Percentiles rank a stretch among this genome's conserved stretches.
Conservation (phyloP, 345 rosid genomes). For the Anastatica hierochuntica region DNA sequence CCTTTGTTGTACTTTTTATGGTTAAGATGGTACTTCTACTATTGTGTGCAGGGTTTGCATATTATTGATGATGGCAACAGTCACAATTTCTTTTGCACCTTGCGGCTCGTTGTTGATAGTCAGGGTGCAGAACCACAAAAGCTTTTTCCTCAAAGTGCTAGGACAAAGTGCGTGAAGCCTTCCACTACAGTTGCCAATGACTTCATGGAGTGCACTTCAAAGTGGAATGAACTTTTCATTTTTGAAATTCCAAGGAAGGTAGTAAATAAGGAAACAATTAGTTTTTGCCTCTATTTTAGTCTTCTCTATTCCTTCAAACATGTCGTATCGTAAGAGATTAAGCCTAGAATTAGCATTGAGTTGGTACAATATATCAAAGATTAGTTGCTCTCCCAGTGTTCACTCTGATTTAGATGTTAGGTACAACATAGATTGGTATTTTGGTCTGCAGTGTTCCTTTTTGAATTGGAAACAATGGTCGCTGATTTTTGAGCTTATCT, state of each 20-base stretch:
- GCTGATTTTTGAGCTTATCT: conserved; percentile 1
- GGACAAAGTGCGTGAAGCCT: conserved; percentile 95
- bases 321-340: neutral
- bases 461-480: neutral
- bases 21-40: conserved; percentile 11
- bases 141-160: conserved; percentile 91
- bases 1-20: neutral
- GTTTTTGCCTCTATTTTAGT: neutral
- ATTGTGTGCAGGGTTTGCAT: conserved; percentile 61
- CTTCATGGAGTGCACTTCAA: conserved; percentile 44
- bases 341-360: conserved; percentile 2
- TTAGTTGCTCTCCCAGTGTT: conserved; percentile 2
- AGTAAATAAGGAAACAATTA: conserved; percentile 1
- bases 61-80: conserved; percentile 80
- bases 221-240: conserved; percentile 92
- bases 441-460: neutral
- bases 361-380: neutral
- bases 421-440: conserved; percentile 4
- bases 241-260: conserved; percentile 94
- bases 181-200: conserved; percentile 30
- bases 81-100: conserved; percentile 84
- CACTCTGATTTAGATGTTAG: conserved; percentile 3
- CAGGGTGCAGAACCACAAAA: conserved; percentile 81
- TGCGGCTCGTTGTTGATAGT: conserved; percentile 74
- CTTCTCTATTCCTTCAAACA: neutral